Evolutionary conservation across 108 stramenopile genomes (phyloP).

Genomic region (Aurantiochytrium sp.): DNA sequence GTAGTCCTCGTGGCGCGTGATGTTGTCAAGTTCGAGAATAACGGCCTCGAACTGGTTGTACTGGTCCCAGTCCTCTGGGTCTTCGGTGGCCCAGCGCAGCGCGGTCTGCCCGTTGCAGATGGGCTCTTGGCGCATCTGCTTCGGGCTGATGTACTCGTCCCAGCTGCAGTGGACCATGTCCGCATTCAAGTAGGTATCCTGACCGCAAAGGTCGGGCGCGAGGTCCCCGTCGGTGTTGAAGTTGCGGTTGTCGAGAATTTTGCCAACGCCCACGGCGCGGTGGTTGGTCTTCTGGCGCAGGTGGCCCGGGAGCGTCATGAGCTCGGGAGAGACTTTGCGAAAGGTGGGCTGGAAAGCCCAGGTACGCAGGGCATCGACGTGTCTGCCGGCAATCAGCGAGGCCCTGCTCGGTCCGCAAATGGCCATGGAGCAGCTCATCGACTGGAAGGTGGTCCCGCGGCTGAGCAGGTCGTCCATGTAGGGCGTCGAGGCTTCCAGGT

Average conservation of each 20-base stretch:
- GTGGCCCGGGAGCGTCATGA: background rate
- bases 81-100: background rate
- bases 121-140: background rate
- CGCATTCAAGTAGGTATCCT: background rate
- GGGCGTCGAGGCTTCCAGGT: background rate
- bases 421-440: background rate
- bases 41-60: background rate
- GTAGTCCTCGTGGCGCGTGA: background rate
- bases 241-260: background rate
- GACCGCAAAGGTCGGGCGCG: background rate
- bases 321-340: background rate
- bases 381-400: conserved; percentile 31
- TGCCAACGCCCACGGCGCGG: background rate
- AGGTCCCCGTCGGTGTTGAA: background rate
- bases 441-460: background rate
- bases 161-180: background rate
- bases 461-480: background rate
- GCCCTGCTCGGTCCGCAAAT: conserved; percentile 22
- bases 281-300: background rate
- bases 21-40: background rate
- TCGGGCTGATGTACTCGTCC: background rate
- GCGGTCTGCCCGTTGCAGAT: background rate
- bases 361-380: background rate
- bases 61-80: background rate
- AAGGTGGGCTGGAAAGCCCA: conserved; percentile 9